Conservation (phyloP, 352 stramenopile species). For the Chrysophaeum taylorii region DNA sequence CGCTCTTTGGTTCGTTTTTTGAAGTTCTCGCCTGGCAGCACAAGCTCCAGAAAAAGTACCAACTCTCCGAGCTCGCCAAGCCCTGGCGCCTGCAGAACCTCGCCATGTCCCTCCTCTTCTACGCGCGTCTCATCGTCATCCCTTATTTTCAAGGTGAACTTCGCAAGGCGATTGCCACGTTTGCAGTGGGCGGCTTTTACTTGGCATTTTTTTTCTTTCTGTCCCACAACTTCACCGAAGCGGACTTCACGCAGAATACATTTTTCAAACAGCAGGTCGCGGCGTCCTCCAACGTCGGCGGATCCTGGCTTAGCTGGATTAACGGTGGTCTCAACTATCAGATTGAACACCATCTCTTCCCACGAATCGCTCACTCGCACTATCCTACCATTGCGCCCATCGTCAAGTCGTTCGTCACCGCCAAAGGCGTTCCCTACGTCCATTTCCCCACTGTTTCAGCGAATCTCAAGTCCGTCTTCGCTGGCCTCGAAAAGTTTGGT, state of each 20-base stretch:
- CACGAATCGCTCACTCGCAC: constrained; percentile 56
- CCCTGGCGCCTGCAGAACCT: neutral
- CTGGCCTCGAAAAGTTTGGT: constrained; percentile 50
- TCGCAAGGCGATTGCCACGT: neutral
- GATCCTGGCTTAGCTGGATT: constrained; percentile 46
- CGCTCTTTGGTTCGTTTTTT: neutral
- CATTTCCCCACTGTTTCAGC: constrained; percentile 58
- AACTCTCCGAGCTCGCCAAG: neutral
- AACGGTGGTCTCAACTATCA: constrained; percentile 73
- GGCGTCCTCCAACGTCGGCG: constrained; percentile 56
- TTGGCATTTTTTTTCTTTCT: constrained; percentile 56
- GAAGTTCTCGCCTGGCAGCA: neutral
- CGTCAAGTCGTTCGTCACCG: constrained; percentile 54
- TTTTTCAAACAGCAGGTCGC: constrained; percentile 61
- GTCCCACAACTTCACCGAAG: constrained; percentile 63
- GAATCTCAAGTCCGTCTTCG: constrained; percentile 55
- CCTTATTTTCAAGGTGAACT: constrained; percentile 8
- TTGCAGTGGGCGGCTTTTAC: constrained; percentile 24
- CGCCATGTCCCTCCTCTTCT: constrained; percentile 12
- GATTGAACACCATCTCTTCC: constrained; percentile 75
- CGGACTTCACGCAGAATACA: constrained; percentile 5
- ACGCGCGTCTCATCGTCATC: constrained; percentile 10
- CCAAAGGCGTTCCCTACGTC: constrained; percentile 56
- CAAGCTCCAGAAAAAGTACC: constrained; percentile 1
- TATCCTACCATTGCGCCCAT: constrained; percentile 65